Evolutionary conservation across 257 asterid genomes (phyloP), one percentile per base, ranked within the genome.

Genomic region (Salvia hispanica): DNA sequence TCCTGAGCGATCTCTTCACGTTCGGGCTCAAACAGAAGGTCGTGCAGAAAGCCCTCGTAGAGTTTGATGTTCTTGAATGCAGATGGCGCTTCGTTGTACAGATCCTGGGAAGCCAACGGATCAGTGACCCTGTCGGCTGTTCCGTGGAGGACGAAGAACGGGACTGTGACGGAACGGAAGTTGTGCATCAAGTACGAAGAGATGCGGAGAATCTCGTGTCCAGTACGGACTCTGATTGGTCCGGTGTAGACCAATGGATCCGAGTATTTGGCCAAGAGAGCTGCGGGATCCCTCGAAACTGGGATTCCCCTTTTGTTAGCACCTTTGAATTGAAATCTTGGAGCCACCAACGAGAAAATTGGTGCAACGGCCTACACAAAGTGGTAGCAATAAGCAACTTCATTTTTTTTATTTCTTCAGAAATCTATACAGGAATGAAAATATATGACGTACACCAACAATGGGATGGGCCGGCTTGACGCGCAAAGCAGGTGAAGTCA

Each of bases 241-340:
- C 99, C 99, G 0, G 97, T 91, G 73, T 94, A 94, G 79, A 94
- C 99, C 77, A 94, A 74, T 0, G 99, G 99, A 74, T 94, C 99
- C 2, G 99, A 86, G 83, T 94, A 94, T 76, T 94, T 94, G 55
- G 99, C 99, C 74, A 78, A 48, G 40, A 94, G 91, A 7, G 90
- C 90, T 21, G 80, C 85, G 9, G 99, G 99, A 65, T 94, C 99
- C 53, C 99, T 81, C 33, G 97, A 82, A 68, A 94, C 99, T 13
- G 99, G 97, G 56, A 94, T 88, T 53, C 99, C 99, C 72, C 96
- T 83, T 72, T 87, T 94, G 81, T 94, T 92, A 39, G 99, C 95
- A 66, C 99, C 99, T 83, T 91, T 94, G 86, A 94, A 94, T 77
- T 91, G 99, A 78, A 87, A 84, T 80, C 95, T 88, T 60, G 99